A percentile compares a stretch with the other conserved stretches of the same genome.
These are phyloP conservation scores for Agarophyton chilense DNA, from an alignment of 23 red algal species.

Conservation along the genomic window DNA sequence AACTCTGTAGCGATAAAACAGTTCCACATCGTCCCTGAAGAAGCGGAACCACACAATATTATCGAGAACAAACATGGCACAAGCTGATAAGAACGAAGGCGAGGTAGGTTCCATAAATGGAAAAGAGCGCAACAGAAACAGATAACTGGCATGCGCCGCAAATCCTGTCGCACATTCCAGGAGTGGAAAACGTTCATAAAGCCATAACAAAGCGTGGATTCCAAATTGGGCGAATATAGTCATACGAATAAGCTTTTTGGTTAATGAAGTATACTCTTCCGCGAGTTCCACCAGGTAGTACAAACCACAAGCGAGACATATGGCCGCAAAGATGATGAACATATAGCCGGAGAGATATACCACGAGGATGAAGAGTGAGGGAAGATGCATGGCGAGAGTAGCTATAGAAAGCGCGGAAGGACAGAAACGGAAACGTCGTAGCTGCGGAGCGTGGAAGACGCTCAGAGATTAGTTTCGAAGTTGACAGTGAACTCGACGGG, in stretches of 20 bases:
- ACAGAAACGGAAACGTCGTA: not conserved
- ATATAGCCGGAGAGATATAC: conserved; percentile 90
- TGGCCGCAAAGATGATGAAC: conserved; percentile 78
- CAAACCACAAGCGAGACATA: conserved; percentile 86
- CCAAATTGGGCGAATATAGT: conserved; percentile 59
- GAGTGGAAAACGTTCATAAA: conserved; percentile 89
- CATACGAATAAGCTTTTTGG: conserved; percentile 82
- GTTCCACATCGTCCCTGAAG: conserved; percentile 71
- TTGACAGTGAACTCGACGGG: not conserved
- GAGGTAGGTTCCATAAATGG: conserved; percentile 83
- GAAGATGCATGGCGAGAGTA: conserved; percentile 55
- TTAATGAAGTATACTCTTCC: conserved; percentile 86
- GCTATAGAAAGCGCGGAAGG: not conserved
- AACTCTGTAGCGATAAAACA: conserved; percentile 84
- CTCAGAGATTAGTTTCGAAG: not conserved
- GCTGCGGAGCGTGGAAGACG: not conserved
- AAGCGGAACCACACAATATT: conserved; percentile 83
- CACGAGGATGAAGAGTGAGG: conserved; percentile 84
- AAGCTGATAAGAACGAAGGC: conserved; percentile 51
- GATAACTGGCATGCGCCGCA: conserved; percentile 67
- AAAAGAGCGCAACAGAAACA: conserved; percentile 72
- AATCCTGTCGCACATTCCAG: conserved; percentile 67
- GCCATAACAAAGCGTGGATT: conserved; percentile 60
- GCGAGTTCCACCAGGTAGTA: conserved; percentile 91
- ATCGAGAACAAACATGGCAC: conserved; percentile 50